Percentiles rank a stretch among this genome's conserved stretches.
Conservation (phyloP, 805 yeast genomes). For the Metschnikowia sp. region DNA sequence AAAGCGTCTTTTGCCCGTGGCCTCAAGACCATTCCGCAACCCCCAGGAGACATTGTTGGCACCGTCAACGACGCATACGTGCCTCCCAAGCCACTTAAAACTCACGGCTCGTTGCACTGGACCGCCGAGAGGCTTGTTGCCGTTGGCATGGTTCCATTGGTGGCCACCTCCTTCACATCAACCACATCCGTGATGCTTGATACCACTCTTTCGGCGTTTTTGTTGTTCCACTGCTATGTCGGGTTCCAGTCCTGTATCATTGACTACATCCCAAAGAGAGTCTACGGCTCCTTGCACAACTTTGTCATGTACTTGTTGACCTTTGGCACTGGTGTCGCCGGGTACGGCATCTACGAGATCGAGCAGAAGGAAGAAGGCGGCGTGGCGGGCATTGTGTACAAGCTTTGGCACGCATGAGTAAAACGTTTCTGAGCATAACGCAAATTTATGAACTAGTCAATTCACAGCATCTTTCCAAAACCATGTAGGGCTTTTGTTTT, state of each 20-base stretch:
- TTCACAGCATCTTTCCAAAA: background rate
- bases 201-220: conserved; percentile 49
- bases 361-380: conserved; percentile 66
- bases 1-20: conserved; percentile 21
- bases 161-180: conserved; percentile 57
- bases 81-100: conserved; percentile 51
- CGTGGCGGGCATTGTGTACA: conserved; percentile 45
- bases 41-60: conserved; percentile 71
- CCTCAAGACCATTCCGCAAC: conserved; percentile 56
- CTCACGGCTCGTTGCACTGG: conserved; percentile 76
- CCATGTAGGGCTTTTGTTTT: too few species aligned
- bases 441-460: too few species aligned
- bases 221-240: conserved; percentile 62
- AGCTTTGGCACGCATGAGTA: conserved; percentile 13
- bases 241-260: conserved; percentile 77
- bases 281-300: conserved; percentile 62
- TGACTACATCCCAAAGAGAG: conserved; percentile 75
- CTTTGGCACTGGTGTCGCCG: conserved; percentile 60
- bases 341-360: conserved; percentile 67
- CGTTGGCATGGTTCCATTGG: conserved; percentile 60
- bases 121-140: conserved; percentile 62
- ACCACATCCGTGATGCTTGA: conserved; percentile 54
- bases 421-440: background rate
- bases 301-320: conserved; percentile 58
- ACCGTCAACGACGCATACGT: conserved; percentile 70